A percentile compares a stretch with the other conserved stretches of the same genome.
phyloP scores from a whole-genome alignment of 176 grass and related monocot species.

The Aegilops longissima region DNA sequence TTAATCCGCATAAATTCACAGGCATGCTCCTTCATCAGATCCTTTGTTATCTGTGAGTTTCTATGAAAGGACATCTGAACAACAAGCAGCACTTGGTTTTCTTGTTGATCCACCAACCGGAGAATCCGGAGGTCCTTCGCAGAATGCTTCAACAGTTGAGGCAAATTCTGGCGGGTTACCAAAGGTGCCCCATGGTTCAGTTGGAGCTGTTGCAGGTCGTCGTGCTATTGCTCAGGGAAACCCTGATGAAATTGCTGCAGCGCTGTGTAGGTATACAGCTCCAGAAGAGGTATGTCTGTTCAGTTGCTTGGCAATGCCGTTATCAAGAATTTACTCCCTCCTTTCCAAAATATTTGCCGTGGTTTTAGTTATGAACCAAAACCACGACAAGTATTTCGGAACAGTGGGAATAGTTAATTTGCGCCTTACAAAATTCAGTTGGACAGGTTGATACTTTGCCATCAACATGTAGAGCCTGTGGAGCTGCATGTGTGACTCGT shows the following conservation, averaged over 20 bases:
- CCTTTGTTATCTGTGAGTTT: slow-evolving; percentile 69
- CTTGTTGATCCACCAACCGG: slow-evolving; percentile 60
- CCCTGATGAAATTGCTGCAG: slow-evolving; percentile 74
- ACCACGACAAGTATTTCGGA: too few relatives aligned
- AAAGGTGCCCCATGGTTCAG: slow-evolving; percentile 59
- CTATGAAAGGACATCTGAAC: slow-evolving; percentile 81
- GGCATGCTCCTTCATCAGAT: slow-evolving; percentile 68
- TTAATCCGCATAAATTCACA: slow-evolving; percentile 23
- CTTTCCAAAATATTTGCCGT: too few relatives aligned
- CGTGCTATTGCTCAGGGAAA: slow-evolving; percentile 91
- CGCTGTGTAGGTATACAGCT: slow-evolving; percentile 79
- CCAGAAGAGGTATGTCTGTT: slow-evolving; percentile 76
- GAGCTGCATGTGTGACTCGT: slow-evolving; percentile 47
- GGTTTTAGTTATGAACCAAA: too few relatives aligned
- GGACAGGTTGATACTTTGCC: slow-evolving; percentile 87
- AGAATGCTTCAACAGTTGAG: slow-evolving; percentile 35
- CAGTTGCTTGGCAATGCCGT: neutral
- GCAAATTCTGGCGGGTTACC: slow-evolving; percentile 32
- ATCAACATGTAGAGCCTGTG: slow-evolving; percentile 85
- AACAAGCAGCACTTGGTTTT: slow-evolving; percentile 81
- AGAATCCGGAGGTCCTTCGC: slow-evolving; percentile 43
- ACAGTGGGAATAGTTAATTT: too few relatives aligned
- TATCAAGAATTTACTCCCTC: neutral
- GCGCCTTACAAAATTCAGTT: slow-evolving; percentile 32
- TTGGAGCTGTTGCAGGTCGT: slow-evolving; percentile 84